phyloP scores from a whole-genome alignment of 805 yeast species.

The Kazachstania psychrophila region DNA sequence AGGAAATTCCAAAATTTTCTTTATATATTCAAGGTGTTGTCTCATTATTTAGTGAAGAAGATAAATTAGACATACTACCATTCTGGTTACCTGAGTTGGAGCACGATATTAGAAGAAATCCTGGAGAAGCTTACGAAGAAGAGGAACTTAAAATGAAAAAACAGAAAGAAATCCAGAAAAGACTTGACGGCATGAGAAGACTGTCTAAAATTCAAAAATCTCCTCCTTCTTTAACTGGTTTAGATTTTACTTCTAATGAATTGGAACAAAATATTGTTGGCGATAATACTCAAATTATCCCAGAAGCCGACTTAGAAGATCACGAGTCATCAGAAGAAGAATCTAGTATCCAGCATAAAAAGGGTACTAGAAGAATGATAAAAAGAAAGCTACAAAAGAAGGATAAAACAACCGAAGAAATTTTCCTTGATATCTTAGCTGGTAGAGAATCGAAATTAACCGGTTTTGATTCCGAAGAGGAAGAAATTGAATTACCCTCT shows the following conservation, averaged over 20 bases:
- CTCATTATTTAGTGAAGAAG: constrained; percentile 75
- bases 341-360: constrained; percentile 3
- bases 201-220: constrained; percentile 18
- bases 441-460: constrained; percentile 37
- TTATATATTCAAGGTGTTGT: constrained; percentile 92
- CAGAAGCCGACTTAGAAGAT: constrained; percentile 46
- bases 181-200: constrained; percentile 32
- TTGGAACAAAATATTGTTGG: no score
- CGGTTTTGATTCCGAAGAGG: constrained; percentile 77
- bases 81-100: constrained; percentile 93
- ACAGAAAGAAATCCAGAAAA: constrained; percentile 31
- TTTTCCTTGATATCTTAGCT: constrained; percentile 30
- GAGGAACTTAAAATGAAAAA: constrained; percentile 45
- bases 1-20: constrained; percentile 89
- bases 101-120: constrained; percentile 63
- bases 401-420: constrained; percentile 21
- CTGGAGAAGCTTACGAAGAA: constrained; percentile 68
- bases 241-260: no score
- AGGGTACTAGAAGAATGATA: constrained; percentile 6
- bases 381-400: constrained; percentile 21
- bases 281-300: no score
- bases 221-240: neutral
- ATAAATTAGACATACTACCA: constrained; percentile 75
- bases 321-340: constrained; percentile 47
- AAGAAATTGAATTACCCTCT: constrained; percentile 75